Percentiles rank a stretch among this genome's conserved stretches.
phyloP scores from a whole-genome alignment of 805 yeast genomes.

The Alloascoidea hylecoeti region DNA sequence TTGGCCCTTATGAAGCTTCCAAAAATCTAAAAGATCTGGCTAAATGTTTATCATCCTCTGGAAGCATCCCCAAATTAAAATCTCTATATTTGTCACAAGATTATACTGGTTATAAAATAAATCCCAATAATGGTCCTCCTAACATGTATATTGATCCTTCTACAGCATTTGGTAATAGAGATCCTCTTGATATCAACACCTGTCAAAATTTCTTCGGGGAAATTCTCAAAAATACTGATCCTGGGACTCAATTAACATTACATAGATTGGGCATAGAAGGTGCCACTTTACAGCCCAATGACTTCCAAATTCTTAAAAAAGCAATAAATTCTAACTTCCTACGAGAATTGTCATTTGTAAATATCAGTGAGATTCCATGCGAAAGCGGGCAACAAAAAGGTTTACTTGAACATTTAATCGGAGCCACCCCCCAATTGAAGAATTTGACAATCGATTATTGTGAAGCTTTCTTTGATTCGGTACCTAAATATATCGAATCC shows the following conservation, averaged over 20 bases:
- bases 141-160: too few species aligned
- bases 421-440: neutral
- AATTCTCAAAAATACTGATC: too few species aligned
- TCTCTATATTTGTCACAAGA: neutral
- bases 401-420: neutral
- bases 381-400: neutral
- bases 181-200: too few species aligned
- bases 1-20: neutral
- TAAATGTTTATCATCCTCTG: neutral
- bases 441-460: constrained; percentile 1
- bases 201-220: too few species aligned
- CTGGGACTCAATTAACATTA: too few species aligned
- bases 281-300: constrained; percentile 5
- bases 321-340: constrained; percentile 4
- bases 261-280: constrained; percentile 7
- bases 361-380: constrained; percentile 3
- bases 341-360: constrained; percentile 4
- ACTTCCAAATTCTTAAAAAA: constrained; percentile 2
- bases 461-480: neutral
- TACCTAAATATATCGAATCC: constrained; percentile 1
- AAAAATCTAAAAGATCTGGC: neutral
- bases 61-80: neutral
- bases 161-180: too few species aligned
- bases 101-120: too few species aligned
- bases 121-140: too few species aligned